A percentile compares a stretch with the other conserved stretches of the same genome.
These are phyloP conservation scores for Heracleum sosnowskyi DNA, from an alignment of 129 eudicot genomes.

Conservation along the genomic window DNA sequence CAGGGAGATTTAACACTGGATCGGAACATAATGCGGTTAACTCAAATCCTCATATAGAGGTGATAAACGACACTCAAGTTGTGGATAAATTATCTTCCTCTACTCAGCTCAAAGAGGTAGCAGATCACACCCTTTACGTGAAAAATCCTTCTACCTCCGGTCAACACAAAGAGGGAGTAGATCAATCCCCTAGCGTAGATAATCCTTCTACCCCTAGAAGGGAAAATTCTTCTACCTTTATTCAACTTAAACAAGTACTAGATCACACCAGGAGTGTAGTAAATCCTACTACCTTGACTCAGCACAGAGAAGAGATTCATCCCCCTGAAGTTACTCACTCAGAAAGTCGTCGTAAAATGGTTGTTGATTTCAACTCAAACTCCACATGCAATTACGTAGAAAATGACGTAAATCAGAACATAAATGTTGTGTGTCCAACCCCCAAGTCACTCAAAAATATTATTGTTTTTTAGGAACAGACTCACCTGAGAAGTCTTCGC, in stretches of 20 bases:
- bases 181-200: too few relatives aligned
- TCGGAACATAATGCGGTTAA: slow-evolving; percentile 17
- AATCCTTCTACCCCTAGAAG: not conserved
- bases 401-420: not conserved
- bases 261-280: not conserved
- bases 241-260: slow-evolving; percentile 12
- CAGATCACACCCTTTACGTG: not conserved
- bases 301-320: slow-evolving; percentile 13
- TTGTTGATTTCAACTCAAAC: slow-evolving; percentile 6
- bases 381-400: not conserved
- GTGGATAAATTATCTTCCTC: not conserved
- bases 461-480: slow-evolving; percentile 1
- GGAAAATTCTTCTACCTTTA: slow-evolving; percentile 2
- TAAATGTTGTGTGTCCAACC: slow-evolving; percentile 4
- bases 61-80: not conserved
- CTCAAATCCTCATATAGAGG: slow-evolving; percentile 7
- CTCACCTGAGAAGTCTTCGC: not conserved
- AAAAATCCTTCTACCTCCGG: slow-evolving; percentile 4
- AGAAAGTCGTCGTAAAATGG: not conserved
- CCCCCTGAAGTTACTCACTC: not conserved
- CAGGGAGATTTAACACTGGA: slow-evolving; percentile 43
- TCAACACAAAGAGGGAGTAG: not conserved
- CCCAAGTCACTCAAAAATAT: slow-evolving; percentile 18
- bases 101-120: slow-evolving; percentile 6
- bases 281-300: slow-evolving; percentile 3